A percentile compares a stretch with the other conserved stretches of the same genome.
phyloP scores from a whole-genome alignment of 345 rosid genomes.

The Hypericum androsaemum region DNA sequence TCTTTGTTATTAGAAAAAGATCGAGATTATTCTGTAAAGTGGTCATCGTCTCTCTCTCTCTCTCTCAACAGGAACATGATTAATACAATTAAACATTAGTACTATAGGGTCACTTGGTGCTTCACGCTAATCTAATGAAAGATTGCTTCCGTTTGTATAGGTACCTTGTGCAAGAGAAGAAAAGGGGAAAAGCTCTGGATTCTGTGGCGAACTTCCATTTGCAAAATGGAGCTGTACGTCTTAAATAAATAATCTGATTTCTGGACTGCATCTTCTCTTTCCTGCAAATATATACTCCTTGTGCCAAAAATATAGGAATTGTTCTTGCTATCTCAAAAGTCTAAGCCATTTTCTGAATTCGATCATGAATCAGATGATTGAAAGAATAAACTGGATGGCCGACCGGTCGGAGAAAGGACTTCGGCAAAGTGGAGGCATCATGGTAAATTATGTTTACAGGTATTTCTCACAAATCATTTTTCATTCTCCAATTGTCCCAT shows the following conservation, averaged over 20 bases:
- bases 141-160: slow-evolving; percentile 21
- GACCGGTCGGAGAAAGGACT: slow-evolving; percentile 65
- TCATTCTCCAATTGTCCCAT: neutral
- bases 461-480: slow-evolving; percentile 13
- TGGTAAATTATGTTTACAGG: slow-evolving; percentile 94
- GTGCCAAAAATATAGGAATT: no score
- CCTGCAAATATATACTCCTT: no score
- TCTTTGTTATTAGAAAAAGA: no score
- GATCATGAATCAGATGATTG: slow-evolving; percentile 54
- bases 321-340: neutral
- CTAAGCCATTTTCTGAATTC: neutral
- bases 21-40: no score
- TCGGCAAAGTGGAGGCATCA: slow-evolving; percentile 67
- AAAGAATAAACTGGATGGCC: slow-evolving; percentile 96
- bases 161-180: slow-evolving; percentile 86
- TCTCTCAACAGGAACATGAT: no score
- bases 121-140: neutral
- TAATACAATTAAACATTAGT: no score
- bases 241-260: neutral
- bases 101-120: neutral
- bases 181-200: slow-evolving; percentile 91
- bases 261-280: neutral
- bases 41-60: no score
- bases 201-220: slow-evolving; percentile 94
- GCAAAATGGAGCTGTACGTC: slow-evolving; percentile 91